Conservation (phyloP, 2,329 filamentous ascomycete genomes). For the Xylariaceae sp. region DNA sequence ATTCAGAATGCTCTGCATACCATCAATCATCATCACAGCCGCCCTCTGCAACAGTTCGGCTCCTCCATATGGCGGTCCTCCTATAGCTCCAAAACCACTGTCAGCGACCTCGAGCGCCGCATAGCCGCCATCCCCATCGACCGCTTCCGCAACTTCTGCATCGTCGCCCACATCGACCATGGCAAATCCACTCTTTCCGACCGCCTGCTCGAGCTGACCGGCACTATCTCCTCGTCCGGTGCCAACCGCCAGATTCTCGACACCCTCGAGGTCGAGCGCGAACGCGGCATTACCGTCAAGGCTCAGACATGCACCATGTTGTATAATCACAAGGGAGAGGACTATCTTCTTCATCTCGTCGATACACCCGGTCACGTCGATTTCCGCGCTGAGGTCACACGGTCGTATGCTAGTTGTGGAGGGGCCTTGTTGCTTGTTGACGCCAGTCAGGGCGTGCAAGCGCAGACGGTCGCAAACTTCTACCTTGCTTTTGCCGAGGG, state of each 20-base stretch:
- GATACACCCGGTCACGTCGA: constrained; percentile 98
- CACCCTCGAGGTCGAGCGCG: constrained; percentile 93
- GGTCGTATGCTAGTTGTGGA: constrained; percentile 93
- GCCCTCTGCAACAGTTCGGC: background rate
- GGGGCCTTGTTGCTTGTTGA: constrained; percentile 91
- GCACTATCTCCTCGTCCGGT: constrained; percentile 77
- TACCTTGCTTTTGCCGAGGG: constrained; percentile 94
- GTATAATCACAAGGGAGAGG: constrained; percentile 77
- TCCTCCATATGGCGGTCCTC: constrained; percentile 10
- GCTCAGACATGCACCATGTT: constrained; percentile 98
- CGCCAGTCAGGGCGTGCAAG: constrained; percentile 93
- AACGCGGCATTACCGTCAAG: constrained; percentile 97
- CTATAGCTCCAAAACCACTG: constrained; percentile 26
- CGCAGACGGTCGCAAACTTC: constrained; percentile 97
- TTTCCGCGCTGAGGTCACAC: constrained; percentile 91
- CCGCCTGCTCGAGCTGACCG: constrained; percentile 86
- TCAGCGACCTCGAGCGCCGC: constrained; percentile 48
- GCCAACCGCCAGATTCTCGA: constrained; percentile 94
- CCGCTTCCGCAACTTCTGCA: constrained; percentile 91
- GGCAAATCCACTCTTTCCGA: constrained; percentile 96
- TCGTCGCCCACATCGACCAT: constrained; percentile 98
- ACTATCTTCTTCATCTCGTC: constrained; percentile 92
- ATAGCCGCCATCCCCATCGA: constrained; percentile 75
- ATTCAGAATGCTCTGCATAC: background rate
- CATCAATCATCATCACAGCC: background rate